Evolutionary conservation across 768 basidiomycete genomes (phyloP).

Genomic region (Macrocybe gigantea): DNA sequence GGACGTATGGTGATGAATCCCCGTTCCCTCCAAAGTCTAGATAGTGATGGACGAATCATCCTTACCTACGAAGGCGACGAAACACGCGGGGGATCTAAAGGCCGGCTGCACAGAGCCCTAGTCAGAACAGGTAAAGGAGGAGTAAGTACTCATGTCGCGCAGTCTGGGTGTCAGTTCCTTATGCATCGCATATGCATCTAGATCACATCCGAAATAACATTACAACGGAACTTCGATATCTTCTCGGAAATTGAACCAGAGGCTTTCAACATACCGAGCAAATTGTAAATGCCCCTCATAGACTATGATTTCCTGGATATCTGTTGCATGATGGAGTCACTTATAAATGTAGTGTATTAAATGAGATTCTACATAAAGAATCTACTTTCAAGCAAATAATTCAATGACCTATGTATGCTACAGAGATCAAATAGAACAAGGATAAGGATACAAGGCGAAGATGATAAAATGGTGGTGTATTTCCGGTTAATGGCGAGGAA

Average conservation of each 20-base stretch:
- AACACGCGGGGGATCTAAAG: constrained; percentile 51
- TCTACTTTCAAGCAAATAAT: too few relatives aligned
- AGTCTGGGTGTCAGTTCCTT: background rate
- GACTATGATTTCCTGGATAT: background rate
- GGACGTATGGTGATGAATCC: constrained; percentile 61
- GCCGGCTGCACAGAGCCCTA: constrained; percentile 53
- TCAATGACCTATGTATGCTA: too few relatives aligned
- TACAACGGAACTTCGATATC: constrained; percentile 64
- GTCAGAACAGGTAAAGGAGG: constrained; percentile 42
- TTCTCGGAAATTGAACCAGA: constrained; percentile 45
- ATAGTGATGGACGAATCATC: constrained; percentile 38
- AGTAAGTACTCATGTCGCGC: constrained; percentile 30
- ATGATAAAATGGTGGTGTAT: background rate
- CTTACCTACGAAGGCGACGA: constrained; percentile 72
- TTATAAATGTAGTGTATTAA: too few relatives aligned
- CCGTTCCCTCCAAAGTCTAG: constrained; percentile 26
- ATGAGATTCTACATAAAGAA: too few relatives aligned
- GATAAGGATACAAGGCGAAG: background rate
- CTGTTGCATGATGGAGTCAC: too few relatives aligned
- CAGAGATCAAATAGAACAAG: constrained; percentile 3
- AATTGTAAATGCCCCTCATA: background rate
- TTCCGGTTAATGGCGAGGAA: background rate
- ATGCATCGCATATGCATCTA: constrained; percentile 14
- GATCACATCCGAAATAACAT: constrained; percentile 43
- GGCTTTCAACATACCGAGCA: constrained; percentile 21